phyloP scores from a whole-genome alignment of 345 rosid genomes.

The Barbarea vulgaris region DNA sequence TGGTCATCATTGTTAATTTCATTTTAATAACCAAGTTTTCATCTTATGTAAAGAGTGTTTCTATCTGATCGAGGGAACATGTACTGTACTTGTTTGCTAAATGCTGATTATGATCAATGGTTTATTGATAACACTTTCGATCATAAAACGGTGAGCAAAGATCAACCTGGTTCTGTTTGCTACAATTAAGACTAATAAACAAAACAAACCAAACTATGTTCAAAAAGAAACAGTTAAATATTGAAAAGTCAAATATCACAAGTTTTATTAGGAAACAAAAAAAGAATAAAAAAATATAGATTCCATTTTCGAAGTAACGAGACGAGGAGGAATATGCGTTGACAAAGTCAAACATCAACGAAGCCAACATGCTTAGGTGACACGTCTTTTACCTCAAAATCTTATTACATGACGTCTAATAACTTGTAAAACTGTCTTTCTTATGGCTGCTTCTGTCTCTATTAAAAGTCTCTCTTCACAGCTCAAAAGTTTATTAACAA shows the following conservation, averaged over 20 bases:
- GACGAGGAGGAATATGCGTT: conserved; percentile 31
- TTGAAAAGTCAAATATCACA: conserved; percentile 15
- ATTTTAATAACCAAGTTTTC: no score
- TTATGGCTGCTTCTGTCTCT: conserved; percentile 12
- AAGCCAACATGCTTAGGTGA: conserved; percentile 8
- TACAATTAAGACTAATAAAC: conserved; percentile 56
- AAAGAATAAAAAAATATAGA: not conserved
- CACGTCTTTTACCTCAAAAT: conserved; percentile 33
- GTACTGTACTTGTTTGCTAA: not conserved
- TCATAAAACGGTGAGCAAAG: not conserved
- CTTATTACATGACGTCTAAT: not conserved
- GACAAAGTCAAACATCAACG: conserved; percentile 34
- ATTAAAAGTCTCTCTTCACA: conserved; percentile 16
- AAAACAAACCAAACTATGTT: conserved; percentile 54
- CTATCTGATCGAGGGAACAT: not conserved
- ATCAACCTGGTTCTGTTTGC: conserved; percentile 47
- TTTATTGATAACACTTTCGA: not conserved
- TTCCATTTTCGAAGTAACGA: conserved; percentile 15
- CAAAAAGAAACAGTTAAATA: not conserved
- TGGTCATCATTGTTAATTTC: not conserved
- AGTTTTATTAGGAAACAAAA: not conserved
- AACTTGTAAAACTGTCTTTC: conserved; percentile 37
- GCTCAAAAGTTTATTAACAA: not conserved
- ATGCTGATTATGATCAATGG: not conserved
- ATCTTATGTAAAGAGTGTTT: not conserved